Conservation (phyloP, 2,329 filamentous ascomycete species). For the Daldinia eschscholtzii region DNA sequence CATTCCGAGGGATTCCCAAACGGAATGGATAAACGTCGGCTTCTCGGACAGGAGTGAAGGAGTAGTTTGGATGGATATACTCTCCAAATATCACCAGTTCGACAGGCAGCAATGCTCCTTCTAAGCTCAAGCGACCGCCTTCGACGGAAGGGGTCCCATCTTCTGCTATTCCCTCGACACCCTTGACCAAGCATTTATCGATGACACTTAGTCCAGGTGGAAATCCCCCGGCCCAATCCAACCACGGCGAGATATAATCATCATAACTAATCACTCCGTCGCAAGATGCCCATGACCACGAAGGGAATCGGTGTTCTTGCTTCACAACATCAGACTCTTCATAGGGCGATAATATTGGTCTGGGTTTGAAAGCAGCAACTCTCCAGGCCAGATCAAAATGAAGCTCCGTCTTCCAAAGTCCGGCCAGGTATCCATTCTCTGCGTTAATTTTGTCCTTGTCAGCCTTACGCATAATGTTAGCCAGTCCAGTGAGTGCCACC, state of each 20-base stretch:
- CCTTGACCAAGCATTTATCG: background rate
- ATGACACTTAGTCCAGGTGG: background rate
- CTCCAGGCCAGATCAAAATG: background rate
- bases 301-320: background rate
- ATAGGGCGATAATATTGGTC: background rate
- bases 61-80: background rate
- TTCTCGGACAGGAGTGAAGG: background rate
- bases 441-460: background rate
- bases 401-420: constrained; percentile 1
- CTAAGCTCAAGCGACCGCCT: background rate
- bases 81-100: background rate
- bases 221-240: background rate
- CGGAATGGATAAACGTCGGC: background rate
- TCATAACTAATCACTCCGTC: background rate
- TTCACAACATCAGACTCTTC: background rate
- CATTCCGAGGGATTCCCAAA: background rate
- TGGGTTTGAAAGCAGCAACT: background rate
- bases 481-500: background rate
- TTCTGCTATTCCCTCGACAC: background rate
- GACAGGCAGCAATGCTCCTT: background rate
- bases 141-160: background rate
- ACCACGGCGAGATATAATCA: background rate
- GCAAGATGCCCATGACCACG: constrained; percentile 1
- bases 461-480: background rate
- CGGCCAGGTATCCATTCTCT: background rate